phyloP scores from a whole-genome alignment of 2,329 filamentous ascomycete species.

The Balansia obtecta region DNA sequence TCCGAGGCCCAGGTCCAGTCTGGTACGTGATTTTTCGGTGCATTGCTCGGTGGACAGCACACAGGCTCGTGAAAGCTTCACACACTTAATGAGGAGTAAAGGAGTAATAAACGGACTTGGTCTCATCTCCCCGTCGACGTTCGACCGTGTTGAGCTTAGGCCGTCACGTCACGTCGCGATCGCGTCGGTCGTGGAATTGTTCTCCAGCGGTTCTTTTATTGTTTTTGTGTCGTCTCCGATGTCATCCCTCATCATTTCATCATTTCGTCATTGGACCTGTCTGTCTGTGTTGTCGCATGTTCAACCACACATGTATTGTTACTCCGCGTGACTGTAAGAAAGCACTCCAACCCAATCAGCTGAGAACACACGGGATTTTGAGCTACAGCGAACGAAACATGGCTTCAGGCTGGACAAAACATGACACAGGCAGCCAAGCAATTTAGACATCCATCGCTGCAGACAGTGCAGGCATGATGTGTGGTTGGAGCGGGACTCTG shows the following conservation, averaged over 20 bases:
- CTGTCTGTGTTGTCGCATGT: neutral
- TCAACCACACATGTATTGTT: neutral
- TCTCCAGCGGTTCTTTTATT: neutral
- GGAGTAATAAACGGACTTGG: no score
- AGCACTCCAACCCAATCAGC: no score
- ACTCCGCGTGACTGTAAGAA: no score
- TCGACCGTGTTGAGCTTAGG: neutral
- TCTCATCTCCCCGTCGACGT: neutral
- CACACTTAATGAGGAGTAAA: neutral
- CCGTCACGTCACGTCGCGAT: neutral
- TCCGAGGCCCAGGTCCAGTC: conserved; percentile 5
- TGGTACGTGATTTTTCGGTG: neutral
- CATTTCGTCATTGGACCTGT: neutral
- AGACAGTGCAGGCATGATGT: no score
- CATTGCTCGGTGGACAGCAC: neutral
- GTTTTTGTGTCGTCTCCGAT: neutral
- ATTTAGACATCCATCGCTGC: no score
- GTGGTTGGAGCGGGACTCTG: no score
- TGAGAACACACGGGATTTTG: no score
- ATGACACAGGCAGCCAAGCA: no score
- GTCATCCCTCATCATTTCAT: neutral
- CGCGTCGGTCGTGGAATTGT: neutral
- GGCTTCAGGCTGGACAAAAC: neutral
- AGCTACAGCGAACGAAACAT: neutral
- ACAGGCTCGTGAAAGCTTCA: neutral